Evolutionary conservation across 164 flowering plant genomes (phyloP), one percentile per base, ranked within the genome.

Genomic region (Nelumbo lutea): DNA sequence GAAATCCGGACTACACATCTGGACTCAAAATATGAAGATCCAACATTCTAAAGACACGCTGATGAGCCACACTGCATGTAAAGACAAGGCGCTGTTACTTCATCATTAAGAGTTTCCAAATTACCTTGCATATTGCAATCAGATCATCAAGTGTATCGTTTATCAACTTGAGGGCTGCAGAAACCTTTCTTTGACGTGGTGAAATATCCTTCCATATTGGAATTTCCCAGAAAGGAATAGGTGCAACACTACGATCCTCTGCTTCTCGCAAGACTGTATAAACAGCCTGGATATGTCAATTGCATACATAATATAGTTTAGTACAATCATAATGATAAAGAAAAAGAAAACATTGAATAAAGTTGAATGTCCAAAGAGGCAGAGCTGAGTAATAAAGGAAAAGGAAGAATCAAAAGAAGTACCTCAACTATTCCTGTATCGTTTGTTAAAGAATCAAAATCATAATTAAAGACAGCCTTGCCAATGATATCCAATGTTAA

Each of bases 121-220:
- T 72, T 76, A 95, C 99, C 99, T 92, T 91, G 81, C 99, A 95
- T 74, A 83, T 86, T 10, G 91, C 89, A 62, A 95, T 89, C 64
- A 95, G 85, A 43, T 84, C 82, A 78, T 95, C 86, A 11, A 95
- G 89, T 46, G 82, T 83, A 14, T 77, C 81, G 73, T 95, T 95
- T 50, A 95, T 74, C 79, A 88, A 72, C 83, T 88, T 89, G 75
- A 95, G 92, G 42, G 98, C 84, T 66, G 72, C 86, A 44, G 79
- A 68, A 61, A 95, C 97, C 82, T 90, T 91, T 71, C 52, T 90
- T 66, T 82, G 91, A 59, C 84, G 70, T 50, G 97, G 98, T 69
- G 97, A 95, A 63, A 95, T 82, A 72, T 95, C 98, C 80, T 91
- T 95, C 98, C 98, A 95, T 60, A 95, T 83, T 46, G 98, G 98